A percentile compares a stretch with the other conserved stretches of the same genome.
Evolutionary conservation across 1,284 basidiomycete genomes (phyloP).

Genomic region (Ceratobasidium sp.): DNA sequence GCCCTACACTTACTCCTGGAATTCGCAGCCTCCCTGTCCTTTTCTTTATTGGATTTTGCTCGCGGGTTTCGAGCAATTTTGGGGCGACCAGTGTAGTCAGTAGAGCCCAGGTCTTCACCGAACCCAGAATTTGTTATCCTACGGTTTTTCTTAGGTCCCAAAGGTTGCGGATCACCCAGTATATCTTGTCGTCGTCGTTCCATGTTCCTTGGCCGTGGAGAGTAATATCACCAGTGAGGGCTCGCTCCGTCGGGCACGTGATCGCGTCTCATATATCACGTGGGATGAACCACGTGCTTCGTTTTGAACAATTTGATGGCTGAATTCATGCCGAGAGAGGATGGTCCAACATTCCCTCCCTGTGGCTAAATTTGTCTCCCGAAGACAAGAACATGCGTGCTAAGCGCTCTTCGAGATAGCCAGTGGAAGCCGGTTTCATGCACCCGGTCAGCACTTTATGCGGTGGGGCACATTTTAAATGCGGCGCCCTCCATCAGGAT

Average conservation of each 20-base stretch:
- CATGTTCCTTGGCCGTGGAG: neutral
- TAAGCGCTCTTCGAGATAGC: neutral
- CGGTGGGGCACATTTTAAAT: conserved; percentile 11
- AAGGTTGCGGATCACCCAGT: neutral
- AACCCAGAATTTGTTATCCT: conserved; percentile 11
- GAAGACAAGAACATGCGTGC: neutral
- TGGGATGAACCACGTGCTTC: too few species aligned
- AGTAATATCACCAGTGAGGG: neutral
- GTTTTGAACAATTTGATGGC: too few species aligned
- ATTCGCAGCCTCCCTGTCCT: neutral
- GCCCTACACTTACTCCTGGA: too few species aligned
- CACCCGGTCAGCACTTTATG: too few species aligned
- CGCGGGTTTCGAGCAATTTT: neutral
- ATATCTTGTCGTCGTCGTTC: conserved; percentile 2
- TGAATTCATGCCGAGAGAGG: neutral
- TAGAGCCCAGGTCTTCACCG: conserved; percentile 22
- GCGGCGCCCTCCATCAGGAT: neutral
- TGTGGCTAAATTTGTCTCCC: neutral
- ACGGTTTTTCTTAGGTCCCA: neutral
- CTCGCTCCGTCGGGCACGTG: too few species aligned
- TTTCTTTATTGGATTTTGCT: neutral
- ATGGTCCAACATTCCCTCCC: neutral
- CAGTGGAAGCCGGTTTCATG: neutral
- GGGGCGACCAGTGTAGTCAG: conserved; percentile 3
- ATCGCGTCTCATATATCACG: neutral